A percentile compares a stretch with the other conserved stretches of the same genome.
phyloP scores from a whole-genome alignment of 192 early-diverging fungal genomes.

The Linnemannia hyalina region DNA sequence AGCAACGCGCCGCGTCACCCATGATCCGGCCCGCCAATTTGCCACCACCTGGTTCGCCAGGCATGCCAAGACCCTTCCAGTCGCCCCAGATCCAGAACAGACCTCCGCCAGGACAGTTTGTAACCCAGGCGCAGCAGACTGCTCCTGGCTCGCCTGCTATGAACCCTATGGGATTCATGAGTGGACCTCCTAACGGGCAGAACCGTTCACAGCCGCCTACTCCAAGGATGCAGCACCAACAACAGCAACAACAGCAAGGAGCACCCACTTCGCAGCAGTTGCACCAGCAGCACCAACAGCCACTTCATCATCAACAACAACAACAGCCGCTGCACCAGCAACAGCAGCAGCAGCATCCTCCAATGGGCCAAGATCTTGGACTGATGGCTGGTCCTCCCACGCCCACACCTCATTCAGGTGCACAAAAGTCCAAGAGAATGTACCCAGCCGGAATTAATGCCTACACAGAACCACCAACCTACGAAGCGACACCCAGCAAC shows the following conservation, averaged over 20 bases:
- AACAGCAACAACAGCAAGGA: constrained; percentile 11
- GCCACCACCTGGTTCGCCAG: constrained; percentile 40
- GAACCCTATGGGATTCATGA: constrained; percentile 44
- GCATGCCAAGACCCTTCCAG: constrained; percentile 42
- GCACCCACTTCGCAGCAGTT: constrained; percentile 13
- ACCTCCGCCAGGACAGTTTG: constrained; percentile 25
- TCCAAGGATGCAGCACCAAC: constrained; percentile 29
- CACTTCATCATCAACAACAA: constrained; percentile 20
- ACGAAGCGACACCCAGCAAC: constrained; percentile 45
- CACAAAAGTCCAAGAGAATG: constrained; percentile 63
- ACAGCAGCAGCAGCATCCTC: constrained; percentile 16
- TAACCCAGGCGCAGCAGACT: constrained; percentile 30
- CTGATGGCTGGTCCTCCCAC: constrained; percentile 34
- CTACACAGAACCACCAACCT: constrained; percentile 51
- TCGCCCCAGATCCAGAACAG: constrained; percentile 47
- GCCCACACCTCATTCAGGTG: constrained; percentile 26
- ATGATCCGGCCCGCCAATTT: constrained; percentile 46
- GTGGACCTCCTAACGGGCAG: constrained; percentile 45
- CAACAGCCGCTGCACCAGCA: constrained; percentile 18
- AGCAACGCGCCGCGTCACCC: constrained; percentile 37
- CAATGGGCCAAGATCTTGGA: constrained; percentile 24
- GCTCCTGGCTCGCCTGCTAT: constrained; percentile 40
- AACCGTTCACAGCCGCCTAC: constrained; percentile 47
- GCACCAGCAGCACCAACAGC: constrained; percentile 14
- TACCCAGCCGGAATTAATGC: constrained; percentile 66